Conservation (phyloP, 1,139 yeast genomes). For the Lodderomyces parapsilosis region DNA sequence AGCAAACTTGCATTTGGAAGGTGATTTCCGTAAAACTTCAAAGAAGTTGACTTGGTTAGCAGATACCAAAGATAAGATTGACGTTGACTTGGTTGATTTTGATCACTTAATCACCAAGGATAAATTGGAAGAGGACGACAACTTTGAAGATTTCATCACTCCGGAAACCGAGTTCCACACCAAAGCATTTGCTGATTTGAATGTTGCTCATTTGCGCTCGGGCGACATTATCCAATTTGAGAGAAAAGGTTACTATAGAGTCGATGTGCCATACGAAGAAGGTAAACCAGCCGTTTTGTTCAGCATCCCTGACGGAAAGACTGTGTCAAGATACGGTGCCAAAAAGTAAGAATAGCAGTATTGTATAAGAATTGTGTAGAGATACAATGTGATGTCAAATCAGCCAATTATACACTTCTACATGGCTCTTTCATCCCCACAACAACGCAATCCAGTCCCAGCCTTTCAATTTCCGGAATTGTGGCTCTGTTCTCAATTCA, state of each 20-base stretch:
- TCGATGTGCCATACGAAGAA: slow-evolving; percentile 61
- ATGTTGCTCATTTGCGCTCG: slow-evolving; percentile 69
- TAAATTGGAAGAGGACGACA: slow-evolving; percentile 91
- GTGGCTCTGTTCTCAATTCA: slow-evolving; percentile 38
- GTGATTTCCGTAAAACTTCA: slow-evolving; percentile 96
- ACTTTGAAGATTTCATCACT: slow-evolving; percentile 90
- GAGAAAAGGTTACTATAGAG: slow-evolving; percentile 93
- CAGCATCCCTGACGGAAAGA: slow-evolving; percentile 96
- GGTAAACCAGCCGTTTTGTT: slow-evolving; percentile 76
- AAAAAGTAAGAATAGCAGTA: slow-evolving; percentile 35
- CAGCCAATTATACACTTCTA: no score
- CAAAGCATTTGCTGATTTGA: slow-evolving; percentile 76
- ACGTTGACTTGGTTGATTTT: slow-evolving; percentile 83
- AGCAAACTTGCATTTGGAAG: slow-evolving; percentile 86
- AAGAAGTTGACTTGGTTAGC: slow-evolving; percentile 97
- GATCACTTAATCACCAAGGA: slow-evolving; percentile 96
- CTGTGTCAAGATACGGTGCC: slow-evolving; percentile 81
- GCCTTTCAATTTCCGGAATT: slow-evolving; percentile 22
- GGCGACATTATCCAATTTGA: slow-evolving; percentile 94
- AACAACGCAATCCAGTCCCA: slow-evolving; percentile 25
- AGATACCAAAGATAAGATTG: slow-evolving; percentile 65
- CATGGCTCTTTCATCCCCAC: slow-evolving; percentile 23
- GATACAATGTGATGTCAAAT: no score
- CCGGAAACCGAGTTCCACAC: slow-evolving; percentile 85
- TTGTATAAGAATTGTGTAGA: slow-evolving; percentile 8